These are phyloP conservation scores for Dipteronia dyeriana DNA, from an alignment of 345 rosid genomes.

Conservation along the genomic window DNA sequence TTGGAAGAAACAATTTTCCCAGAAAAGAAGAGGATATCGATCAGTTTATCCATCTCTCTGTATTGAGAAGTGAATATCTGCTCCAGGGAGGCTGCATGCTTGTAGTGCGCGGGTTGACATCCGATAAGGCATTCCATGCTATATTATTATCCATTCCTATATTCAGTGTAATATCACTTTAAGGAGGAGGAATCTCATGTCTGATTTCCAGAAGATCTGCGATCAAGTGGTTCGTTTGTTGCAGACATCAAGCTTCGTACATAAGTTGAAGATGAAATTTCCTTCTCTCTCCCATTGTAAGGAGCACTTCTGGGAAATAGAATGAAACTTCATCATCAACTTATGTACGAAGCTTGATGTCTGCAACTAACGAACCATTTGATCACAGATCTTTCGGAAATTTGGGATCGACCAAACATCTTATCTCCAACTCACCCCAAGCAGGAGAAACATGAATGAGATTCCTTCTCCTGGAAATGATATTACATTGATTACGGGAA, in stretches of 20 bases:
- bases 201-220: background rate
- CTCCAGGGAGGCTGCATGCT: background rate
- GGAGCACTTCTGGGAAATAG: too few species aligned
- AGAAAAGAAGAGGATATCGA: background rate
- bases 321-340: constrained; percentile 4
- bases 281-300: constrained; percentile 18
- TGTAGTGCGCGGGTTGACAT: background rate
- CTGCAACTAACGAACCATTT: background rate
- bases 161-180: background rate
- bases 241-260: background rate
- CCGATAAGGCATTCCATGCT: background rate
- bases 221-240: background rate
- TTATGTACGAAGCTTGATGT: background rate
- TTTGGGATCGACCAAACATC: background rate
- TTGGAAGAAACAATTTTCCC: background rate
- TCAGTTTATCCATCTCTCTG: background rate
- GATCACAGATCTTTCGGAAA: background rate
- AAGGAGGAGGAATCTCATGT: background rate
- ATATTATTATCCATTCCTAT: background rate
- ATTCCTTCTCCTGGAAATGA: background rate
- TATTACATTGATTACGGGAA: background rate
- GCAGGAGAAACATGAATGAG: background rate
- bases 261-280: background rate
- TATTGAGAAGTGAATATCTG: background rate
- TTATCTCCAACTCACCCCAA: background rate